A percentile compares a stretch with the other conserved stretches of the same genome.
Conservation (phyloP, 164 flowering plant genomes). For the Cinnamomum micranthum region DNA sequence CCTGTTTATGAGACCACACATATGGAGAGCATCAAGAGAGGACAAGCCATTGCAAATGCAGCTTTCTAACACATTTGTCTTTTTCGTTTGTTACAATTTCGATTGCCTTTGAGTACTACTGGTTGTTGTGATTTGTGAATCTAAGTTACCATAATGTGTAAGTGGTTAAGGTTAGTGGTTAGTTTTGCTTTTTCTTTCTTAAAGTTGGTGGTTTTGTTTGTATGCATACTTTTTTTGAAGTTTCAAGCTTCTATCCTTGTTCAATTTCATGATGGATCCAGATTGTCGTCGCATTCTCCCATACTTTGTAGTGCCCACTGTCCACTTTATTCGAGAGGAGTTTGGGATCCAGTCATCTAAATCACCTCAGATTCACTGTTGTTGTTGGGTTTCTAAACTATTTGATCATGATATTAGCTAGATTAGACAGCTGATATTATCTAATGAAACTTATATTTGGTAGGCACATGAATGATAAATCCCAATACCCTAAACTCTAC, state of each 20-base stretch:
- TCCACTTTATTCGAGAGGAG: too few species aligned
- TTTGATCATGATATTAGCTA: too few species aligned
- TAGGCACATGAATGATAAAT: too few species aligned
- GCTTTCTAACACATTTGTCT: background rate
- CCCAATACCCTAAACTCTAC: too few species aligned
- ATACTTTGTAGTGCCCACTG: too few species aligned
- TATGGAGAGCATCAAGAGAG: conserved; percentile 53
- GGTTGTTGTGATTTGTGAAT: background rate
- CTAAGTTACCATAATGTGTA: background rate
- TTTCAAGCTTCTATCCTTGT: background rate
- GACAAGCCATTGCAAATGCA: background rate
- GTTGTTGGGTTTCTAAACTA: too few species aligned
- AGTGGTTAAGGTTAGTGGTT: background rate
- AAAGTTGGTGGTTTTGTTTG: background rate
- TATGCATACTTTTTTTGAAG: background rate
- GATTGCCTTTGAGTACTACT: background rate
- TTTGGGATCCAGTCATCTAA: too few species aligned
- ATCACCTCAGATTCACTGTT: too few species aligned
- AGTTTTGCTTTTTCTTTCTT: background rate
- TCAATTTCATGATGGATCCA: background rate
- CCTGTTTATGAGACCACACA: conserved; percentile 82
- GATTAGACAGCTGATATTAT: too few species aligned
- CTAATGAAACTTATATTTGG: too few species aligned
- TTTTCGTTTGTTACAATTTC: background rate
- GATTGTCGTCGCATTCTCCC: too few species aligned